These are phyloP conservation scores for Akebia trifoliata DNA, from an alignment of 164 flowering plant genomes.

Conservation along the genomic window DNA sequence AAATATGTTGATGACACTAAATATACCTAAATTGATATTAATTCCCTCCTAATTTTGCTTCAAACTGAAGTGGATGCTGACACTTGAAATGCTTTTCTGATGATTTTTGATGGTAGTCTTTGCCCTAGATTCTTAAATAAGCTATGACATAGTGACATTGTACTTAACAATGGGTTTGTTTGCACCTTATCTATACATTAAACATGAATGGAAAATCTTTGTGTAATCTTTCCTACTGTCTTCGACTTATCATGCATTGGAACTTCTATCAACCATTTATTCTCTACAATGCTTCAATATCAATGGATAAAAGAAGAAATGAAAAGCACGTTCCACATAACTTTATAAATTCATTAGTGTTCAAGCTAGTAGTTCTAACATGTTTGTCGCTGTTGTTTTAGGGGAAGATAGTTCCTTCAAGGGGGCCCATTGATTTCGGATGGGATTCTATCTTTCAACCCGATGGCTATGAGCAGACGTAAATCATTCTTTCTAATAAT, in stretches of 20 bases:
- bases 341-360: neutral
- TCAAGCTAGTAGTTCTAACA: neutral
- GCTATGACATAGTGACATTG: too few species aligned
- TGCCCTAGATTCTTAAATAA: too few species aligned
- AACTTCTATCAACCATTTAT: neutral
- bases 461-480: conserved; percentile 91
- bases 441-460: conserved; percentile 99
- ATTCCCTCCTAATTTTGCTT: too few species aligned
- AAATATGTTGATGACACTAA: too few species aligned
- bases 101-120: too few species aligned
- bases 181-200: neutral
- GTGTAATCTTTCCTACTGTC: neutral
- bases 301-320: neutral
- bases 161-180: neutral
- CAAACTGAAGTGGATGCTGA: too few species aligned
- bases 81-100: too few species aligned
- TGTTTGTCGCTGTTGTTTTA: conserved; percentile 21
- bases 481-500: conserved; percentile 11
- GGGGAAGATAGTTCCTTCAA: conserved; percentile 87
- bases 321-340: neutral
- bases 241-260: neutral
- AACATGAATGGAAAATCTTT: neutral
- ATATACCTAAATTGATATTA: too few species aligned
- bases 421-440: conserved; percentile 91
- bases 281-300: neutral